Base-by-base conservation (phyloP, 306 rosid genomes). In the Alnus rubra region DNA sequence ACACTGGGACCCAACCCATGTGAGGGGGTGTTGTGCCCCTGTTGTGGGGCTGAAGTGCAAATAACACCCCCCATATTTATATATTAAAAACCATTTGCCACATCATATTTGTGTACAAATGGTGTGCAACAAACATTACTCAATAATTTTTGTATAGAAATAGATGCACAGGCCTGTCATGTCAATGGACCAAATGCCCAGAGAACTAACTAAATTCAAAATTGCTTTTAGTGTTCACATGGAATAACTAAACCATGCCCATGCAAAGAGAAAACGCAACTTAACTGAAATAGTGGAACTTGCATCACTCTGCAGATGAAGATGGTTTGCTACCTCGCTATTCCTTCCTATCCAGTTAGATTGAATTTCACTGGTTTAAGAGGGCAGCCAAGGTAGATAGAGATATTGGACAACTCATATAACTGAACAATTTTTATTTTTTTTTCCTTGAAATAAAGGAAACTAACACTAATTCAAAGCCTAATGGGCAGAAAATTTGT, bases 311-410 rank as follows among this genome's bases (percentile, higher is more conserved):
- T 5, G 28, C 60, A 54, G 60, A 54, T 54, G 60, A 54, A 12
- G 52, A 49, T 49, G 52, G 52, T 49, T 59, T 59, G 65, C 65
- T 9, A 28, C 23, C 37, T 12, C 14, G 7, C 68, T 30, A 62
- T 12, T 12, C 35, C 68, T 62, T 62, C 42, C 68, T 12, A 12
- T 23, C 23, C 8, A 42, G 5, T 67, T 39, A 9, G 23, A 19
- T 42, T 64, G 70, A 35, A 35, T 64, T 64, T 64, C 70, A 64
- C 47, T 35, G 70, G 16, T 33, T 31, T 63, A 63, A 33, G 69
- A 63, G 19, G 16, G 69, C 44, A 63, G 69, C 69, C 70, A 33
- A 37, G 23, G 19, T 19, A 14, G 70, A 64, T 4, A 0, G 28
- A 11, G 15, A 3, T 39, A 39, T 39, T 39, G 23, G 28, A 37